Base-by-base conservation (phyloP, 345 rosid species). In the Syzygium aqueum region DNA sequence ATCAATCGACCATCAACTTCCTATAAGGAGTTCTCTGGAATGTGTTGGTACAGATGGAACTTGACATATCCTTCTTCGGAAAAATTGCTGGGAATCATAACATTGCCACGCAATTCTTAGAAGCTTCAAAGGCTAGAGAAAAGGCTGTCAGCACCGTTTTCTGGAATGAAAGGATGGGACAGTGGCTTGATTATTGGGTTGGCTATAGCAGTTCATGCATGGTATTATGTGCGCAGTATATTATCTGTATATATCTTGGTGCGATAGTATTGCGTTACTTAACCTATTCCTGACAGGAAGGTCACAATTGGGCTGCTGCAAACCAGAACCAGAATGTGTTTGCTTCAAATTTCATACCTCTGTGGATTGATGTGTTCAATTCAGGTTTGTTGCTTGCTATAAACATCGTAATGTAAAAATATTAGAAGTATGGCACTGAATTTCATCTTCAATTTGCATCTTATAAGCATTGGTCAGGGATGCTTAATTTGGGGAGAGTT, bases 111-210 rank as follows among this genome's bases (percentile, higher is more conserved):
- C 89, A 86, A 13, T 96, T 95, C 90, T 63, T 86, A 78, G 89
- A 89, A 89, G 94, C 95, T 61, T 92, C 98, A 40, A 87, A 92
- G 88, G 94, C 94, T 8, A 93, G 99, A 88, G 84, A 92, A 89
- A 90, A 84, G 86, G 95, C 99, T 0, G 89, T 96, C 65, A 85
- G 90, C 86, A 84, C 95, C 8, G 88, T 97, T 54, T 95, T 96
- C 86, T 95, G 98, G 98, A 96, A 94, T 51, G 87, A 85, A 46
- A 85, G n/a, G 63, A 89, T 63, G 93, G 97, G 98, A 46, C 99
- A 96, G 77, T 97, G 98, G 99, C 91, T 94, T 84, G 99, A 97
- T 91, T 97, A 95, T 91, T 93, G 99, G 96, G 90, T 94, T 28
- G 53, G 84, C 4, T 54, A 80, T 84, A 87, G 85, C 88, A 86